Base-by-base conservation (phyloP, 1,284 basidiomycete genomes). In the Rhodotorula sp. region DNA sequence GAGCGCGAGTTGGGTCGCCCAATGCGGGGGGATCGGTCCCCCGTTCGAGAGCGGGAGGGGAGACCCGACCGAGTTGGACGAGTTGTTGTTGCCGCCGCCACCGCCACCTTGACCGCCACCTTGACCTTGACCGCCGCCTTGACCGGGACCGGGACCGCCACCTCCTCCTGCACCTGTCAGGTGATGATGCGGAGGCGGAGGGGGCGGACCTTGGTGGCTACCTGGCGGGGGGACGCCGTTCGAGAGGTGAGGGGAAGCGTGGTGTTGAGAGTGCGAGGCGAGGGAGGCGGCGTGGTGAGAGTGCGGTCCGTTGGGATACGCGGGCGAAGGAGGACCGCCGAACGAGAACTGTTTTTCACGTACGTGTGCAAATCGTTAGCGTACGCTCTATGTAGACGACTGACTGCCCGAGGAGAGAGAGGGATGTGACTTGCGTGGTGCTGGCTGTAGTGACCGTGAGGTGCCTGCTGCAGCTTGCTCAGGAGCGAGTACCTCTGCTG, bases 1-100 rank as follows among this genome's bases (percentile, higher is more conserved):
- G 52, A 78, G 77, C 31, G 75, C 61, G 61, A 80, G 77, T 62
- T 81, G 80, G 67, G 81, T 79, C 39, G 80, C 79, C 78, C 78
- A 79, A 59, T 80, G 78, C 0, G 74, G 52, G 14, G 77, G 72
- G 48, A 73, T 58, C 23, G 75, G 77, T 5, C 70, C 73, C n/a
- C 54, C 54, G 54, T 56, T 56, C 15, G 54, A 56, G 26, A 56
- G 26, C 54, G 54, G 54, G n/a, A 56, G n/a, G 15, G 54, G 54
- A 14, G 54, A 56, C 26, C 54, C 54, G 54, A 56, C 26, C 54
- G 54, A 56, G 54, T 56, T 56, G 54, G 54, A n/a, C 26, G 54
- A 56, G 26, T 26, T 29, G 54, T 56, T 31, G 26, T 26, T 29
- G 54, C 23, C 23, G n/a, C 54, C 54, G 54, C 54, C 54, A 16